These are phyloP conservation scores for Trichoderma polysporum DNA, from an alignment of 2,329 filamentous ascomycete species.

Conservation along the genomic window DNA sequence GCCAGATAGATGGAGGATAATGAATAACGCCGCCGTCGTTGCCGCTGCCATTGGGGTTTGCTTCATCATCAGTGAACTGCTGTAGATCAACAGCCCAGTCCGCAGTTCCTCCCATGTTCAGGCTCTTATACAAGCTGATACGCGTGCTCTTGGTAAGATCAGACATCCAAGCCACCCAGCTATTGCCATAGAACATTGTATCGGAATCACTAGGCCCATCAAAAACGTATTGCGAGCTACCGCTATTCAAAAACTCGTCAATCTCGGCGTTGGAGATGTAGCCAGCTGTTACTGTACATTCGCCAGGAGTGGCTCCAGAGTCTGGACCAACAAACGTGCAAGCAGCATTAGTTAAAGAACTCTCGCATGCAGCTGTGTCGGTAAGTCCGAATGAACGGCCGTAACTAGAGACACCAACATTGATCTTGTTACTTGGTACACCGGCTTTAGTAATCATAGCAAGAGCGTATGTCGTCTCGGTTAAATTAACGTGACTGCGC, in stretches of 20 bases:
- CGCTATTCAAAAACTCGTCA: neutral
- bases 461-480: neutral
- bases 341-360: too few relatives aligned
- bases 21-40: too few relatives aligned
- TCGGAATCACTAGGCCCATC: constrained; percentile 21
- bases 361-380: constrained; percentile 23
- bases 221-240: neutral
- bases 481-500: neutral
- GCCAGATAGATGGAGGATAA: neutral
- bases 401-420: constrained; percentile 31
- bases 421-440: constrained; percentile 28
- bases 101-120: constrained; percentile 7
- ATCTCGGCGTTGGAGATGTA: neutral
- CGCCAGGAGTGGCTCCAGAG: neutral
- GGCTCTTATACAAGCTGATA: neutral
- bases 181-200: neutral
- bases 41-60: too few relatives aligned
- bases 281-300: neutral
- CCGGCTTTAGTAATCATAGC: constrained; percentile 33
- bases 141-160: neutral
- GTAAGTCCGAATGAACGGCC: constrained; percentile 33
- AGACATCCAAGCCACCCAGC: constrained; percentile 8
- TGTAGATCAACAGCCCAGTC: constrained; percentile 20
- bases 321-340: constrained; percentile 5
- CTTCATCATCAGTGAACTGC: neutral